A percentile compares a stretch with the other conserved stretches of the same genome.
Evolutionary conservation across 345 rosid species (phyloP).

Genomic region (Eucalyptus tenuipes): DNA sequence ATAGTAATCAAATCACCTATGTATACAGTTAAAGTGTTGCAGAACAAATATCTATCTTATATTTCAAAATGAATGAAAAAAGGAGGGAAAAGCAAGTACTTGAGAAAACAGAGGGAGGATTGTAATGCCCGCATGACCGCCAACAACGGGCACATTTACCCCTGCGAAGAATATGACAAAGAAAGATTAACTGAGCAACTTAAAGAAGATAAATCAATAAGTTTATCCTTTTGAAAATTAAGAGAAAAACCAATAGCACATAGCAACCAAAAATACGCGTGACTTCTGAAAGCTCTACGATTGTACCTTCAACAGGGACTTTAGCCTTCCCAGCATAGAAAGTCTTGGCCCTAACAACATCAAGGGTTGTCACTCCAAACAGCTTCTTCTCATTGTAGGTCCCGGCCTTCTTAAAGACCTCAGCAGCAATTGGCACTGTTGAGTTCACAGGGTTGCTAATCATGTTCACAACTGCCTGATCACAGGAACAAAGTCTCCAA

Average conservation of each 20-base stretch:
- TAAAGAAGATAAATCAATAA: neutral
- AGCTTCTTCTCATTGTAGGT: conserved; percentile 55
- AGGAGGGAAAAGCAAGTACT: conserved; percentile 7
- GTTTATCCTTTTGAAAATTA: neutral
- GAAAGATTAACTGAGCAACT: neutral
- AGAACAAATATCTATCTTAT: neutral
- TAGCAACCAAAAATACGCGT: neutral
- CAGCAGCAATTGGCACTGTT: conserved; percentile 73
- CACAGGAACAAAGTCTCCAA: neutral
- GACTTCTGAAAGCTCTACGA: neutral
- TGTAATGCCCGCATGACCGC: conserved; percentile 82
- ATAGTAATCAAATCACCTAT: neutral
- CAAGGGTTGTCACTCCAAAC: conserved; percentile 67
- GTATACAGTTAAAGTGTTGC: neutral
- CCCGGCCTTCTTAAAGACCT: conserved; percentile 66
- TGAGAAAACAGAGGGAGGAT: conserved; percentile 81
- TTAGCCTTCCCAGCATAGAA: conserved; percentile 70
- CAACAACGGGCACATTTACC: conserved; percentile 74
- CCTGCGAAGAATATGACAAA: conserved; percentile 17
- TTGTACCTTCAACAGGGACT: conserved; percentile 32
- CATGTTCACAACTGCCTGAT: conserved; percentile 53
- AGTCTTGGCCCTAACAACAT: conserved; percentile 67
- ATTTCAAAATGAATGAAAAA: neutral
- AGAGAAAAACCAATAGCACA: neutral
- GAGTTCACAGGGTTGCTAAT: conserved; percentile 80